phyloP scores from a whole-genome alignment of 768 basidiomycete species.

The Phaffia tasmanica region DNA sequence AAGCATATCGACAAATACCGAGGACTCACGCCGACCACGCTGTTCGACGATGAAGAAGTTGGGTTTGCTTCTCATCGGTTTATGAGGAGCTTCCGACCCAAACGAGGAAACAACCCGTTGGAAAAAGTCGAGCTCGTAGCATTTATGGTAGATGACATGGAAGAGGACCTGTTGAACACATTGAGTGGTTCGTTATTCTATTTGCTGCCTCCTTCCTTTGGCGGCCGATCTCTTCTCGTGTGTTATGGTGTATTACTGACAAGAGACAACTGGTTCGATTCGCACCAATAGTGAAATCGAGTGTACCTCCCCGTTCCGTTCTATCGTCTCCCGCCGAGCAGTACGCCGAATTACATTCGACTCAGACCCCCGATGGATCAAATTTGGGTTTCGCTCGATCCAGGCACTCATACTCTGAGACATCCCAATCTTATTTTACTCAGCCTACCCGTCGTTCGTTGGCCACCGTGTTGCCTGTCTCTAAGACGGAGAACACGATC shows the following conservation, averaged over 20 bases:
- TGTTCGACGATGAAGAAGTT: constrained; percentile 23
- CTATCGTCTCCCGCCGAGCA: background rate
- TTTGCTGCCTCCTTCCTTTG: no score
- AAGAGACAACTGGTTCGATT: background rate
- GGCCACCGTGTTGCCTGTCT: background rate
- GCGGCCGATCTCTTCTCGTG: no score
- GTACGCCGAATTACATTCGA: background rate
- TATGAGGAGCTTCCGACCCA: constrained; percentile 6
- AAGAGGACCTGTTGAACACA: constrained; percentile 19
- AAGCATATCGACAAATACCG: constrained; percentile 22
- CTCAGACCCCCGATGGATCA: background rate
- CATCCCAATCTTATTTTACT: constrained; percentile 3
- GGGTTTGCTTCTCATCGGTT: constrained; percentile 9
- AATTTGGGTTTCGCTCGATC: constrained; percentile 1
- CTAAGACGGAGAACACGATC: no score
- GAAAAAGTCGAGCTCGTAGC: constrained; percentile 23
- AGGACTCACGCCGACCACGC: constrained; percentile 19
- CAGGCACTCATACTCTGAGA: background rate
- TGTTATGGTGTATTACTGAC: no score
- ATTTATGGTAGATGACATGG: constrained; percentile 23
- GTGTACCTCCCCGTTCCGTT: background rate
- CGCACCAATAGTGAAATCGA: constrained; percentile 12
- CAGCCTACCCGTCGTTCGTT: background rate
- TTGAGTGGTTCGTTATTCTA: constrained; percentile 10
- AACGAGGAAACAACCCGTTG: background rate